Evolutionary conservation across 148 eudicot species (phyloP).

Genomic region (Rhododendron griersonianum): DNA sequence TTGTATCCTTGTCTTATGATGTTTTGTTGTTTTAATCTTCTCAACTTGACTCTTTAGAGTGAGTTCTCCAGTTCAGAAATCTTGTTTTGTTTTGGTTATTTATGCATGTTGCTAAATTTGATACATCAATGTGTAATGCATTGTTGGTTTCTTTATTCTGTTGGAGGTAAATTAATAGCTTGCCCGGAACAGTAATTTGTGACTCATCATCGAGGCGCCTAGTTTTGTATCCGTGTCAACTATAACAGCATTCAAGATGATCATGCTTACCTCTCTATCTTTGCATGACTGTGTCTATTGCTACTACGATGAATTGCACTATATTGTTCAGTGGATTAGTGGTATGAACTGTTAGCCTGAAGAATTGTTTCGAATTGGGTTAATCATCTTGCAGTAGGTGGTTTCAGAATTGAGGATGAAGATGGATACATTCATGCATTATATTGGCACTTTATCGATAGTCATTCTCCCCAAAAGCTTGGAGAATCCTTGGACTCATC

Average conservation of each 20-base stretch:
- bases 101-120: neutral
- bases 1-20: neutral
- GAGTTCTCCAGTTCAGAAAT: neutral
- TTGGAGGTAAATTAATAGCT: neutral
- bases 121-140: neutral
- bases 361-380: neutral
- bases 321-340: neutral
- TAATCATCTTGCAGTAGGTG: neutral
- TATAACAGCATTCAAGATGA: neutral
- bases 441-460: too few species aligned
- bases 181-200: neutral
- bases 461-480: neutral
- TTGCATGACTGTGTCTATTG: neutral
- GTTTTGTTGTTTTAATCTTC: neutral
- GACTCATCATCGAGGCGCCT: neutral
- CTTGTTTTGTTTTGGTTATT: neutral
- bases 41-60: neutral
- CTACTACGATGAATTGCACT: neutral
- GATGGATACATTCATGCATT: too few species aligned
- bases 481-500: too few species aligned
- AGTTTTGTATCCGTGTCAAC: neutral
- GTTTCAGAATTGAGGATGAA: neutral
- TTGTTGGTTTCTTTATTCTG: neutral
- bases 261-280: neutral
- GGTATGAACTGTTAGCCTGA: neutral